phyloP scores from a whole-genome alignment of 1,284 basidiomycete species.

The Sutorius eximius region DNA sequence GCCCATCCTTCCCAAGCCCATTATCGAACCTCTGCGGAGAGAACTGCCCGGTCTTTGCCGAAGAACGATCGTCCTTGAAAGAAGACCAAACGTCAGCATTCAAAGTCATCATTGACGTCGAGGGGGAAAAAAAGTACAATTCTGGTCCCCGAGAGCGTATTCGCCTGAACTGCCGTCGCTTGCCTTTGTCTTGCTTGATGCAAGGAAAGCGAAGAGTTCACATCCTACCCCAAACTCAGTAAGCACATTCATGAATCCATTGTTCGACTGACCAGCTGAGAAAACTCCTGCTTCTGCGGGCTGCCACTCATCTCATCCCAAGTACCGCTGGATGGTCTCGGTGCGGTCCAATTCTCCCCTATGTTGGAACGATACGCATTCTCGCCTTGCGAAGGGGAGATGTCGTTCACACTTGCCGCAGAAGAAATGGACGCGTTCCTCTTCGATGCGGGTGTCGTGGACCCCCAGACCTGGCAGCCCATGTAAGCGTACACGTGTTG shows the following conservation, averaged over 20 bases:
- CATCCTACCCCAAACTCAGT: conserved; percentile 33
- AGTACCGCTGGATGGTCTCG: conserved; percentile 51
- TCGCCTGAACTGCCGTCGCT: conserved; percentile 41
- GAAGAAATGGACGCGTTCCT: conserved; percentile 66
- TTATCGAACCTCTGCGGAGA: conserved; percentile 57
- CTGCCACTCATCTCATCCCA: conserved; percentile 62
- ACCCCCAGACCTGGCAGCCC: conserved; percentile 57
- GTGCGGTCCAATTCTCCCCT: conserved; percentile 53
- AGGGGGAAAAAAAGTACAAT: conserved; percentile 33
- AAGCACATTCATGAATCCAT: conserved; percentile 3
- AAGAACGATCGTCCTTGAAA: conserved; percentile 50
- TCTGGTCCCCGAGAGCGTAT: conserved; percentile 42
- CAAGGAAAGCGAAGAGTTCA: conserved; percentile 38
- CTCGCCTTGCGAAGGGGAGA: conserved; percentile 49
- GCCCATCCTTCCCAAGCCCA: conserved; percentile 42
- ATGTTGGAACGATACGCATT: conserved; percentile 46
- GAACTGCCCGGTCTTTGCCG: conserved; percentile 48
- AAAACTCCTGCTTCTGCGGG: conserved; percentile 51
- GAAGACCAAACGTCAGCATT: conserved; percentile 18
- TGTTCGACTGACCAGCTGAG: conserved; percentile 43
- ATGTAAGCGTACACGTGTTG: conserved; percentile 8
- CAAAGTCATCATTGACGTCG: conserved; percentile 8
- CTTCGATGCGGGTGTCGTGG: conserved; percentile 48
- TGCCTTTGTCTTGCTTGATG: conserved; percentile 54
- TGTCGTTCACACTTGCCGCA: conserved; percentile 50